Evolutionary conservation across 2,329 filamentous ascomycete species (phyloP).

Genomic region (Huntiella moniliformis): DNA sequence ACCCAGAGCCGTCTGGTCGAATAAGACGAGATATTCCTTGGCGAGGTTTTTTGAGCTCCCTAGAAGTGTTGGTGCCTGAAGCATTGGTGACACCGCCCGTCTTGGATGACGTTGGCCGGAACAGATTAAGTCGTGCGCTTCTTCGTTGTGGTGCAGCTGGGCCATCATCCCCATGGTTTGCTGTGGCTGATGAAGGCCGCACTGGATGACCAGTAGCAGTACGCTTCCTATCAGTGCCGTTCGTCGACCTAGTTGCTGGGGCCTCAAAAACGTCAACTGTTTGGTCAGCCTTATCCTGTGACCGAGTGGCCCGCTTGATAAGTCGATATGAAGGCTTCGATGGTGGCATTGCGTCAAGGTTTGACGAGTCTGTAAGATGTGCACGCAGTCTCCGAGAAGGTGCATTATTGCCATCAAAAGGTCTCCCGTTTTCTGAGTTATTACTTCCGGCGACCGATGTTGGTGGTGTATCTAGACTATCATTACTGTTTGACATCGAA

Average conservation of each 20-base stretch:
- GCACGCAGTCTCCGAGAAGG: slow-evolving; percentile 35
- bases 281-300: slow-evolving; percentile 20
- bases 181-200: slow-evolving; percentile 23
- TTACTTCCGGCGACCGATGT: slow-evolving; percentile 6
- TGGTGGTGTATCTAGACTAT: slow-evolving; percentile 44
- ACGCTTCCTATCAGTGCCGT: slow-evolving; percentile 54
- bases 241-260: slow-evolving; percentile 20
- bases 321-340: slow-evolving; percentile 45
- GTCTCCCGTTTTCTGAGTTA: slow-evolving; percentile 5
- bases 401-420: slow-evolving; percentile 30
- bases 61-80: slow-evolving; percentile 18
- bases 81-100: slow-evolving; percentile 27
- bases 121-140: slow-evolving; percentile 51
- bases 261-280: slow-evolving; percentile 22
- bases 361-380: not conserved
- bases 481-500: slow-evolving; percentile 24
- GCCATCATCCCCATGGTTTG: slow-evolving; percentile 36
- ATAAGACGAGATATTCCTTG: slow-evolving; percentile 49
- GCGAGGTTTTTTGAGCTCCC: slow-evolving; percentile 71
- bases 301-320: slow-evolving; percentile 23
- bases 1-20: slow-evolving; percentile 44
- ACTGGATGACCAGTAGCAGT: slow-evolving; percentile 74
- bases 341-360: slow-evolving; percentile 18
- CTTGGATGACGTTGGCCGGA: slow-evolving; percentile 50
- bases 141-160: slow-evolving; percentile 42